Conservation (phyloP, 2,329 filamentous ascomycete genomes). For the Scortechinia acanthostroma region DNA sequence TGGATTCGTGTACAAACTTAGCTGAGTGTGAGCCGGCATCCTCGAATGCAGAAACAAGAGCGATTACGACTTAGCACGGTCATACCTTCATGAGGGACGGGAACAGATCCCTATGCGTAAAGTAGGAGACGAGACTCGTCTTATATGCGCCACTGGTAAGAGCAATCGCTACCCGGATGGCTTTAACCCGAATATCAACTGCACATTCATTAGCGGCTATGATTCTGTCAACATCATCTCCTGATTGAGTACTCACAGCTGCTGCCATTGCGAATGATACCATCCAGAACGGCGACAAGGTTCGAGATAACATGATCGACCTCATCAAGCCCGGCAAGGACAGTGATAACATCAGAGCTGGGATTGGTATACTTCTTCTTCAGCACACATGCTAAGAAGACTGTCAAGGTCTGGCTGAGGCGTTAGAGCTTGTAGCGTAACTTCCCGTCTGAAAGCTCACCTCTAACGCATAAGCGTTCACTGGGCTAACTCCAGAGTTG, state of each 20-base stretch:
- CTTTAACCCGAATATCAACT: slow-evolving; percentile 73
- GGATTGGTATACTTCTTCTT: slow-evolving; percentile 90
- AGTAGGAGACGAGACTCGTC: slow-evolving; percentile 87
- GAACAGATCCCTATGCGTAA: slow-evolving; percentile 89
- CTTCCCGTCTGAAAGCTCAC: too few species aligned
- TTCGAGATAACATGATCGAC: slow-evolving; percentile 83
- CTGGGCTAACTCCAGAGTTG: slow-evolving; percentile 36
- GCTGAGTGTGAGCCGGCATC: slow-evolving; percentile 60
- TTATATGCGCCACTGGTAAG: slow-evolving; percentile 91
- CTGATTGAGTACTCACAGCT: slow-evolving; percentile 41
- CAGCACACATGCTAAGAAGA: slow-evolving; percentile 76
- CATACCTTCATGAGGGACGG: slow-evolving; percentile 86
- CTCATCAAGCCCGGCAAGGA: slow-evolving; percentile 81
- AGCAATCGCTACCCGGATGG: slow-evolving; percentile 73
- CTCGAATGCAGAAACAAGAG: slow-evolving; percentile 63
- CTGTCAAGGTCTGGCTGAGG: slow-evolving; percentile 70
- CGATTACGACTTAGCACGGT: slow-evolving; percentile 2
- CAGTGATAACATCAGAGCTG: slow-evolving; percentile 85
- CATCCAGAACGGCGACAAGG: slow-evolving; percentile 76
- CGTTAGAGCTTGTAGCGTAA: slow-evolving; percentile 20
- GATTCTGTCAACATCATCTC: slow-evolving; percentile 1
- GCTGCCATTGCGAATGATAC: slow-evolving; percentile 71
- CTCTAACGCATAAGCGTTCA: slow-evolving; percentile 76
- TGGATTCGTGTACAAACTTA: not conserved
- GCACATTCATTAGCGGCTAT: slow-evolving; percentile 13